Evolutionary conservation across 257 asterid genomes (phyloP).

Genomic region (Jacaranda mimosifolia): DNA sequence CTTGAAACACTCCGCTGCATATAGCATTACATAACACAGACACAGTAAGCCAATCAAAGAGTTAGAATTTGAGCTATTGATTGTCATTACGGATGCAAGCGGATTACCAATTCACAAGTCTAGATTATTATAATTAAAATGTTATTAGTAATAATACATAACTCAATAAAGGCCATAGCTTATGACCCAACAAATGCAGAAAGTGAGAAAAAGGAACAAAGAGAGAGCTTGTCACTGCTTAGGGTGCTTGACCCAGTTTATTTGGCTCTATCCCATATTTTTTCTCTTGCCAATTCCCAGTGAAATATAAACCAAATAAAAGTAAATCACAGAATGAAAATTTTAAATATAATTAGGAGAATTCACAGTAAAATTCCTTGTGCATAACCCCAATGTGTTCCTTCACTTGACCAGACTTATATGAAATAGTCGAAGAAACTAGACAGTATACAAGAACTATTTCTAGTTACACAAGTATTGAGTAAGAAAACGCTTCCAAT

Average conservation of each 20-base stretch:
- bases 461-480: conserved; percentile 32
- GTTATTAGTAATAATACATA: neutral
- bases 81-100: conserved; percentile 28
- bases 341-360: neutral
- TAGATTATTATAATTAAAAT: conserved; percentile 15
- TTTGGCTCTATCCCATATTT: neutral
- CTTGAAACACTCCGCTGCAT: conserved; percentile 89
- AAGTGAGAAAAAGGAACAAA: neutral
- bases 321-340: conserved; percentile 1
- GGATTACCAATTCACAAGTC: neutral
- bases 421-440: conserved; percentile 31
- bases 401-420: conserved; percentile 5
- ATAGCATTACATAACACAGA: conserved; percentile 32
- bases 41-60: conserved; percentile 31
- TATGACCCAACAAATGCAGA: neutral
- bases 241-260: conserved; percentile 7
- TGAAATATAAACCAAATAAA: conserved; percentile 17
- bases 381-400: neutral
- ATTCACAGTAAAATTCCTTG: neutral
- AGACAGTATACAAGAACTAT: conserved; percentile 23
- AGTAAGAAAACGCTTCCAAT: conserved; percentile 29
- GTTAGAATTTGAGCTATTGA: conserved; percentile 29
- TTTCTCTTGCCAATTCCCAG: neutral
- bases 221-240: conserved; percentile 13
- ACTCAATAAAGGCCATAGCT: conserved; percentile 18